Evolutionary conservation across 345 rosid genomes (phyloP).

Genomic region (Hibiscus tridactylites): DNA sequence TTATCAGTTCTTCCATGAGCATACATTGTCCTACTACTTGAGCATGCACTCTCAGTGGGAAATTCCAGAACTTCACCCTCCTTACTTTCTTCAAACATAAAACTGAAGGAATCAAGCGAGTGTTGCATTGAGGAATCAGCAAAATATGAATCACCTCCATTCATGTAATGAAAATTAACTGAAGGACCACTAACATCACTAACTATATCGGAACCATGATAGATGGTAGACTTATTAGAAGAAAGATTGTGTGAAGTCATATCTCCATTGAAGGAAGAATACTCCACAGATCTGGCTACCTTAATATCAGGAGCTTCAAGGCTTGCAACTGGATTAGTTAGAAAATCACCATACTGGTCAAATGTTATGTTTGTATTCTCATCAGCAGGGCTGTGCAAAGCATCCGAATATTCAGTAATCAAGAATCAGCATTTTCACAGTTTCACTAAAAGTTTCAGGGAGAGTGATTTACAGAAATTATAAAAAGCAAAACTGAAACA

Average conservation of each 20-base stretch:
- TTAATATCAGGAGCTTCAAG: slow-evolving; percentile 21
- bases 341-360: slow-evolving; percentile 6
- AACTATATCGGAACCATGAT: slow-evolving; percentile 27
- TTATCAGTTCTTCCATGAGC: slow-evolving; percentile 21
- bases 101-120: slow-evolving; percentile 13
- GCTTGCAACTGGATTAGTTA: slow-evolving; percentile 19
- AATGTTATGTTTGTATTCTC: slow-evolving; percentile 17
- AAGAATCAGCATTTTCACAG: slow-evolving; percentile 18
- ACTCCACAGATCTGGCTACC: slow-evolving; percentile 1
- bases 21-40: slow-evolving; percentile 24
- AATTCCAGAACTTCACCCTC: slow-evolving; percentile 34
- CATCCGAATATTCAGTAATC: slow-evolving; percentile 31
- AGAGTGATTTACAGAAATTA: background rate
- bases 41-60: slow-evolving; percentile 32
- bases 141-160: slow-evolving; percentile 11
- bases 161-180: slow-evolving; percentile 24
- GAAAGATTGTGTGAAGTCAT: slow-evolving; percentile 16
- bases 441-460: background rate
- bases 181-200: slow-evolving; percentile 30
- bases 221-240: slow-evolving; percentile 26
- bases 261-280: slow-evolving; percentile 19
- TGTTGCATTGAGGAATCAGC: slow-evolving; percentile 18
- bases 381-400: slow-evolving; percentile 18
- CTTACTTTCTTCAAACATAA: slow-evolving; percentile 31
- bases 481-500: slow-evolving; percentile 5